Evolutionary conservation across 441 rosid genomes (phyloP).

Genomic region (Flueggea neowawraea): DNA sequence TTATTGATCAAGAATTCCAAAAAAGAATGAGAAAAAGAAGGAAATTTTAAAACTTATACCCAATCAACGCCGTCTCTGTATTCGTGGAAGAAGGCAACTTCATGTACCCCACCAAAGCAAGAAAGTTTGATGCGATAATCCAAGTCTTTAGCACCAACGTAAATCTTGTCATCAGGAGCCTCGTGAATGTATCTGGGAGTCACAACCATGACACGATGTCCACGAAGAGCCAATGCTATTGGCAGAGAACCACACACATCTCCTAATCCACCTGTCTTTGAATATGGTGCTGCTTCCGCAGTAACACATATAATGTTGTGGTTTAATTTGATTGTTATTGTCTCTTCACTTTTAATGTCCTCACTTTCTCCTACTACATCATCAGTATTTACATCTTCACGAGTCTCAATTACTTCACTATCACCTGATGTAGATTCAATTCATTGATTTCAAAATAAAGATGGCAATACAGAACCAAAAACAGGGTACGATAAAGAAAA

Average conservation of each 20-base stretch:
- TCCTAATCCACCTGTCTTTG: constrained; percentile 95
- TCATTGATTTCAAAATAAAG: too few species aligned
- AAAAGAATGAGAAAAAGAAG: background rate
- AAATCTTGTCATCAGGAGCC: constrained; percentile 43
- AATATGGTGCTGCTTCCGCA: constrained; percentile 93
- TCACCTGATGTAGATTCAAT: constrained; percentile 26
- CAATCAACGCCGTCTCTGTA: constrained; percentile 89
- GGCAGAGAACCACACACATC: constrained; percentile 99
- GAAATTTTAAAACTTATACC: constrained; percentile 36
- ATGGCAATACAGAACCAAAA: background rate
- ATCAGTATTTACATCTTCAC: constrained; percentile 15
- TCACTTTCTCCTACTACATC: constrained; percentile 28
- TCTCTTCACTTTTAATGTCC: constrained; percentile 27
- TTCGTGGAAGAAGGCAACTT: constrained; percentile 83
- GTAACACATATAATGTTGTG: constrained; percentile 74
- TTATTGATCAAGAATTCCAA: background rate
- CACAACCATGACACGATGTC: constrained; percentile 97
- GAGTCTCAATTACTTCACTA: constrained; percentile 22
- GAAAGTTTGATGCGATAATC: constrained; percentile 38
- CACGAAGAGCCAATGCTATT: constrained; percentile 62
- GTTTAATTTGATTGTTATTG: constrained; percentile 23
- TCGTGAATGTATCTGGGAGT: constrained; percentile 83
- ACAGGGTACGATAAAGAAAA: background rate
- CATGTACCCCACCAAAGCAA: constrained; percentile 81
- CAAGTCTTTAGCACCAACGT: constrained; percentile 42